Percentiles rank a stretch among this genome's conserved stretches.
Evolutionary conservation across 2,329 filamentous ascomycete genomes (phyloP).

Genomic region (Sporothrix euskadiensis): DNA sequence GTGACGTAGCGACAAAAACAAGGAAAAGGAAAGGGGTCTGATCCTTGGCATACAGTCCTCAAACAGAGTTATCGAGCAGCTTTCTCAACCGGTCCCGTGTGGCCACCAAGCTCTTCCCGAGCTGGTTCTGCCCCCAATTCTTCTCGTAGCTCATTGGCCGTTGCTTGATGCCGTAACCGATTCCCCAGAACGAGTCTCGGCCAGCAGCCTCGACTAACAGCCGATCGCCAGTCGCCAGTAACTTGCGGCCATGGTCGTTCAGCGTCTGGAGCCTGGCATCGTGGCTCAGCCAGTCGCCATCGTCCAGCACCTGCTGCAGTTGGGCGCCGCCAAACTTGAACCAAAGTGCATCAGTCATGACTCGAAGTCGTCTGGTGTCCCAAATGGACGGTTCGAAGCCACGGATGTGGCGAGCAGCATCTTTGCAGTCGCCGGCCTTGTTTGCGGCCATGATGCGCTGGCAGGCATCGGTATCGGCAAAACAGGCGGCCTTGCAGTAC

Average conservation of each 20-base stretch:
- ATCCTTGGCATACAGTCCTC: too few species aligned
- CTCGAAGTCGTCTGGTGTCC: neutral
- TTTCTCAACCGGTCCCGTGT: neutral
- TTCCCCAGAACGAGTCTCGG: conserved; percentile 9
- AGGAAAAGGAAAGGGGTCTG: too few species aligned
- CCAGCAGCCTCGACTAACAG: neutral
- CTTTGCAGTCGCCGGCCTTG: neutral
- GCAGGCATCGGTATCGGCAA: neutral
- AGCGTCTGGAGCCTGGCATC: neutral
- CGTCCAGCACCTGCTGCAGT: neutral
- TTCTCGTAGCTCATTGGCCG: neutral
- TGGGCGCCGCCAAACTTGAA: neutral
- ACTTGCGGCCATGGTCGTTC: neutral
- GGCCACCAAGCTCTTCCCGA: neutral
- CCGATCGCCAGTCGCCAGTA: neutral
- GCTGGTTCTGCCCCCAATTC: conserved; percentile 2
- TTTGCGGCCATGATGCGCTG: neutral
- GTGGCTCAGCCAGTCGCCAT: neutral
- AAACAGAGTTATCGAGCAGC: neutral
- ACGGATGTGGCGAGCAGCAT: neutral
- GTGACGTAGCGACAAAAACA: too few species aligned
- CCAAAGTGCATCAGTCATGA: neutral
- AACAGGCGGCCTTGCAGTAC: conserved; percentile 4
- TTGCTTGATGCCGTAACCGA: conserved; percentile 5
- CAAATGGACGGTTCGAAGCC: neutral